A percentile compares a stretch with the other conserved stretches of the same genome.
Conservation (phyloP, 2,329 filamentous ascomycete genomes). For the Erysiphe neolycopersici region DNA sequence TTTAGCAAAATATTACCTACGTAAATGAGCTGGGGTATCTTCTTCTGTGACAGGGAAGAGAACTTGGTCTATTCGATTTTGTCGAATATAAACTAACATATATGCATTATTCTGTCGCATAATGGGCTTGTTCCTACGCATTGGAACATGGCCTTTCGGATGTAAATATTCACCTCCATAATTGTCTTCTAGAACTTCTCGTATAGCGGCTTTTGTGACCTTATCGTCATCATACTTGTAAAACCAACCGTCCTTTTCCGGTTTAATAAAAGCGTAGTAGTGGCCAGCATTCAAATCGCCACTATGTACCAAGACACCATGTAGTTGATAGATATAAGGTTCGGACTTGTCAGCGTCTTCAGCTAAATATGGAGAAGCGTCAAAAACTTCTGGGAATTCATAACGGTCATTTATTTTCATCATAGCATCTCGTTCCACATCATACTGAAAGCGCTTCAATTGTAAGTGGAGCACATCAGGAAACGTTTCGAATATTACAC, state of each 20-base stretch:
- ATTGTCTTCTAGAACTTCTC: constrained; percentile 87
- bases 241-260: constrained; percentile 75
- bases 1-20: constrained; percentile 19
- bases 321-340: constrained; percentile 72
- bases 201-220: constrained; percentile 76
- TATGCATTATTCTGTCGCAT: constrained; percentile 65
- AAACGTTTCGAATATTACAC: constrained; percentile 89
- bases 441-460: constrained; percentile 93
- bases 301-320: constrained; percentile 87
- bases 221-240: constrained; percentile 96
- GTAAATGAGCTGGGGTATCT: constrained; percentile 60
- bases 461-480: constrained; percentile 86
- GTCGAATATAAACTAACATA: constrained; percentile 94
- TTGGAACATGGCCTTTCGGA: constrained; percentile 18
- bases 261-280: constrained; percentile 94
- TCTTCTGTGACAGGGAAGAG: constrained; percentile 49
- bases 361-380: constrained; percentile 66
- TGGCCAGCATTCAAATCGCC: constrained; percentile 92
- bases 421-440: constrained; percentile 87
- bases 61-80: constrained; percentile 60
- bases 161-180: constrained; percentile 61
- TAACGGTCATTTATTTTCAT: constrained; percentile 95
- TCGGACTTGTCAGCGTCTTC: constrained; percentile 70
- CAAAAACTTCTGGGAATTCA: constrained; percentile 64
- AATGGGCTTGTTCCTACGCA: constrained; percentile 17